Evolutionary conservation across 768 basidiomycete species (phyloP), one percentile per base, ranked within the genome.

Genomic region (Trametopsis cervina): DNA sequence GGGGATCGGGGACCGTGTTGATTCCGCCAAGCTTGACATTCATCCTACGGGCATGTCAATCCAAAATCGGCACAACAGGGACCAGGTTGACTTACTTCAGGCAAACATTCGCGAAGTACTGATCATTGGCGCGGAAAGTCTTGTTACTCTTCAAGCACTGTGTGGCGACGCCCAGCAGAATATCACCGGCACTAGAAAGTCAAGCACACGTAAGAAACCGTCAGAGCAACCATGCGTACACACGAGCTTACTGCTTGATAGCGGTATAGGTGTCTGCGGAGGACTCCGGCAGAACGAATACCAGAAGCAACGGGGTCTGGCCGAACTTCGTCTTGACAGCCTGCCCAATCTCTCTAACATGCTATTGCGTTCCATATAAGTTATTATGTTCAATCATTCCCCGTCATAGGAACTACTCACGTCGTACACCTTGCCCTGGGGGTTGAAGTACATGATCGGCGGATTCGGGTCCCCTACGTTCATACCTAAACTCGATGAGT

Each of bases 21-120:
- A 89, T 84, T 1, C 89, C 89, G 12, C 88, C 89, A 0, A 90
- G 70, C 61, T 91, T 90, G 17, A 88, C 88, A 51, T 90, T 90
- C 55, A 90, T 73, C 61, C 87, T 90, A 51, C 20, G 18, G 20
- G 21, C n/a, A n/a, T n/a, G n/a, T n/a, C n/a, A n/a, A n/a, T n/a
- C n/a, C n/a, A n/a, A n/a, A 24, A 36, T 42, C 24, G 50, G 42
- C 33, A 42, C 22, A 23, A 21, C 7, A 33, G 21, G 13, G 18
- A n/a, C n/a, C 15, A 23, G 38, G 29, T 20, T 7, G 10, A 65
- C 80, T 55, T 46, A 87, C 87, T 90, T 90, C 25, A 90, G 63
- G 54, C 77, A 80, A 4, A 89, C 83, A 51, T 90, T 91, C 0
- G 88, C 88, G 50, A 73, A 90, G 56, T 89, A 91, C 53, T 90